Base-by-base conservation (phyloP, 345 rosid genomes). In the Kandelia obovata region DNA sequence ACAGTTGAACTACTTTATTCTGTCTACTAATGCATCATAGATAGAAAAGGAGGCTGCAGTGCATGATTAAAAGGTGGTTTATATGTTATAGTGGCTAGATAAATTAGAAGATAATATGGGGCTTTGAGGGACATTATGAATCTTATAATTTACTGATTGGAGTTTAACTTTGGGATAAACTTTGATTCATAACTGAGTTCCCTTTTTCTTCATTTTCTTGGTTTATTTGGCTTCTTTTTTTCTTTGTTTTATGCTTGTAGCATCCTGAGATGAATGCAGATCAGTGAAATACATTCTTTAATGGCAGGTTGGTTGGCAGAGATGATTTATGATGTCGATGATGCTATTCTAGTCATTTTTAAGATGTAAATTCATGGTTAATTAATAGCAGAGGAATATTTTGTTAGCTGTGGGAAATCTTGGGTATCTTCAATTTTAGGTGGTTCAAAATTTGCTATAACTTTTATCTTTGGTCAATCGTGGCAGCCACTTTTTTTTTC, bases 381-480 rank as follows among this genome's bases (percentile, higher is more conserved):
- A 11, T 21, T 56, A 21, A 25, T 16, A 59, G 25, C 68, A 82
- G 88, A 84, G 82, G 79, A 72, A 52, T 67, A 31, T 77, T 66
- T 49, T 21, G 70, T 63, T 62, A 78, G 87, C 80, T 81, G 87
- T 83, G 11, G 72, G 70, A 61, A 79, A 74, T 71, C 63, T 71
- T 81, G 68, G 73, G 68, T 51, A 69, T 34, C 71, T 70, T 79
- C 70, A 66, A 75, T 66, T 27, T 74, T 35, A 53, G 59, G 59
- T 19, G 11, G 1, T 27, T 9, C 31, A 25, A 56, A 56, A 5
- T 25, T 56, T 56, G 49, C 17, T 43, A 13, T 43, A 3, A 11
- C 49, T 43, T 13, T 17, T 43, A 15, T 3, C 17, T 43, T 43
- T 13, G 16, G 15, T 39, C 47, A 39, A 39, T 39, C 9, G 11